Base-by-base conservation (phyloP, 2,329 filamentous ascomycete species). In the Neopestalotiopsis sp. region DNA sequence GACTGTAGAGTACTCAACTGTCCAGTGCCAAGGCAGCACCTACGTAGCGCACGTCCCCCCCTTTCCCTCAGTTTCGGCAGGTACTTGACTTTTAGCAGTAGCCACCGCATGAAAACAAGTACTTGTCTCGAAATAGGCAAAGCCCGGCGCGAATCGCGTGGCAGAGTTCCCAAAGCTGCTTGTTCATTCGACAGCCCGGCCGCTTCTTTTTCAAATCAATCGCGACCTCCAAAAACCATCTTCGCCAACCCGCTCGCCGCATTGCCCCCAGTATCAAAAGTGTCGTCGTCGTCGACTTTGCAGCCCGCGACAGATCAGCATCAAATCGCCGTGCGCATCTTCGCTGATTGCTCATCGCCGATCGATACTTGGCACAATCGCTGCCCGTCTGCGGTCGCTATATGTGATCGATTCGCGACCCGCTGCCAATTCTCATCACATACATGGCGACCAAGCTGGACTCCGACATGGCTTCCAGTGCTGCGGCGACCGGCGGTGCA, bases 401-500 rank as follows among this genome's bases (percentile, higher is more conserved):
- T 70, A 74, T 74, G 71, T 71, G 70, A 73, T 67, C 61, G 70
- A 73, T 67, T 61, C 68, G 32, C 40, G 56, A 56, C 57, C 28
- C 58, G 30, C 61, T 49, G 58, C 40, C 70, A 71, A 53, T 17
- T 53, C 45, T 40, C 67, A 28, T 28, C 24, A 28, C 24, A 28
- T 28, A 38, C 34, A 79, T 79, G 77, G 74, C 76, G 58, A 76
- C 73, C 64, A 76, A 77, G 67, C 75, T 75, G 67, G 76, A 78
- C 72, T 71, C 73, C 63, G 74, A 74, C 58, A 69, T 73, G 20
- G 70, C 75, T 61, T 68, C 74, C 45, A 38, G 34, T 38, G 71
- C 70, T 61, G 73, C 71, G 67, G 70, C 71, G 64, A 69, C 73
- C 67, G 73, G 70, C 42, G 69, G 73, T 67, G 70, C 73, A 66